phyloP scores from a whole-genome alignment of 2,329 filamentous ascomycete species.

The Beauveria rudraprayagi region DNA sequence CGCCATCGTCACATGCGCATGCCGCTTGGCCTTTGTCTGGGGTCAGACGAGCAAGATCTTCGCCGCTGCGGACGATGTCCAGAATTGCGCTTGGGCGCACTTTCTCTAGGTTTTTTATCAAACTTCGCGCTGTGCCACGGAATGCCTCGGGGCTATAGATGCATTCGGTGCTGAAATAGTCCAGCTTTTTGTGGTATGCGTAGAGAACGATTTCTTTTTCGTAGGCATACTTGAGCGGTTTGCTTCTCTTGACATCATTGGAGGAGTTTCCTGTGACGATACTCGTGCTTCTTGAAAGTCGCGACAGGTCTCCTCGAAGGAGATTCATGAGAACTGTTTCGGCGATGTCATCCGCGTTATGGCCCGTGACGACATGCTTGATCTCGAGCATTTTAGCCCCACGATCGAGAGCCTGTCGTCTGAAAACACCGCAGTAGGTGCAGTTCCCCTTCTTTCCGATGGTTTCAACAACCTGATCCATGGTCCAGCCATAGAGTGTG shows the following conservation, averaged over 20 bases:
- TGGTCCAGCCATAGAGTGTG: constrained; percentile 95
- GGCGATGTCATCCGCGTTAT: constrained; percentile 95
- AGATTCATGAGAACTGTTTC: constrained; percentile 98
- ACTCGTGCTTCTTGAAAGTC: constrained; percentile 78
- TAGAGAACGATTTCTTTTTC: constrained; percentile 99
- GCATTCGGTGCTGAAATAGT: constrained; percentile 98
- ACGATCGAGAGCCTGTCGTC: constrained; percentile 85
- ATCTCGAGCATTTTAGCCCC: constrained; percentile 83
- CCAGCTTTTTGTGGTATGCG: constrained; percentile 90
- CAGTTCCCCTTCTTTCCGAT: constrained; percentile 98
- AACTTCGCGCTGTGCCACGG: constrained; percentile 76
- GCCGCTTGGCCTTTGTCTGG: constrained; percentile 29
- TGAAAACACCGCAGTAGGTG: constrained; percentile 96
- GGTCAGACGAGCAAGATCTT: constrained; percentile 83
- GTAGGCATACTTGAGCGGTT: constrained; percentile 95
- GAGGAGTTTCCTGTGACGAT: constrained; percentile 72
- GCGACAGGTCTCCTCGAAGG: constrained; percentile 78
- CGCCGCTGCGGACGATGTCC: constrained; percentile 88
- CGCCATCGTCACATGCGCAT: constrained; percentile 30
- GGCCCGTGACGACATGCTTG: constrained; percentile 89
- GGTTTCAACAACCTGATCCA: constrained; percentile 96
- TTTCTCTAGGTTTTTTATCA: constrained; percentile 93
- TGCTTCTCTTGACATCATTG: constrained; percentile 91
- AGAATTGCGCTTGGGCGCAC: constrained; percentile 90
- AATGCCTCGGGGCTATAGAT: constrained; percentile 98